Conservation (phyloP, 228 moss, liverwort and hornwort genomes). For the Sphagnum magellanicum region DNA sequence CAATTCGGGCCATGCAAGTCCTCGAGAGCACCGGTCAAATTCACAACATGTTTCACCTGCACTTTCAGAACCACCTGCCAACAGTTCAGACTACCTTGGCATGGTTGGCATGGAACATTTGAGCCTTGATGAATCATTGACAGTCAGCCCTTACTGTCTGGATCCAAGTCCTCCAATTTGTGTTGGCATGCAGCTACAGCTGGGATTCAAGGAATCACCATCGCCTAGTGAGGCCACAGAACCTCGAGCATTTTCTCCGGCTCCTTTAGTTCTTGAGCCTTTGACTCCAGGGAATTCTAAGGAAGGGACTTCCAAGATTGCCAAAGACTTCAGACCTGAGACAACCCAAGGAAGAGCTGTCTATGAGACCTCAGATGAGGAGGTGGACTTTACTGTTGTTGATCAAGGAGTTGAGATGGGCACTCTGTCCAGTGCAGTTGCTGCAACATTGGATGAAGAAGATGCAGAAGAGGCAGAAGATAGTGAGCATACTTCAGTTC, state of each 20-base stretch:
- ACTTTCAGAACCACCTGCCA: slow-evolving; percentile 62
- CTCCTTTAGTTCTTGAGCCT: slow-evolving; percentile 19
- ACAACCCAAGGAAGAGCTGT: slow-evolving; percentile 8
- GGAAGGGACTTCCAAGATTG: slow-evolving; percentile 23
- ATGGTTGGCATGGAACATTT: slow-evolving; percentile 81
- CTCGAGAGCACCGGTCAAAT: slow-evolving; percentile 24
- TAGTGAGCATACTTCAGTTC: neutral
- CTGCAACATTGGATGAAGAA: slow-evolving; percentile 20
- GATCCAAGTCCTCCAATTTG: slow-evolving; percentile 8
- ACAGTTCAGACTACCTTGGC: slow-evolving; percentile 37
- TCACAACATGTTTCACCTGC: slow-evolving; percentile 54
- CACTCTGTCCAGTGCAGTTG: slow-evolving; percentile 40
- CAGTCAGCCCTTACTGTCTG: slow-evolving; percentile 10
- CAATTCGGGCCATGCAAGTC: slow-evolving; percentile 72
- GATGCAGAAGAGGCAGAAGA: slow-evolving; percentile 14
- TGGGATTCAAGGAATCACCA: slow-evolving; percentile 12
- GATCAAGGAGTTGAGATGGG: slow-evolving; percentile 90
- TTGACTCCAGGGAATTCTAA: slow-evolving; percentile 19
- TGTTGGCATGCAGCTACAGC: neutral
- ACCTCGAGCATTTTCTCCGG: slow-evolving; percentile 8
- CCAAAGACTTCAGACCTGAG: slow-evolving; percentile 6
- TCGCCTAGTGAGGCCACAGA: slow-evolving; percentile 13
- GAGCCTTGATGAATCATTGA: slow-evolving; percentile 63
- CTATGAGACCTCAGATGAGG: slow-evolving; percentile 40
- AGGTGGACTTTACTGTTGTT: slow-evolving; percentile 78